phyloP scores from a whole-genome alignment of 2,329 filamentous ascomycete genomes.

The Diaporthe citrichinensis region DNA sequence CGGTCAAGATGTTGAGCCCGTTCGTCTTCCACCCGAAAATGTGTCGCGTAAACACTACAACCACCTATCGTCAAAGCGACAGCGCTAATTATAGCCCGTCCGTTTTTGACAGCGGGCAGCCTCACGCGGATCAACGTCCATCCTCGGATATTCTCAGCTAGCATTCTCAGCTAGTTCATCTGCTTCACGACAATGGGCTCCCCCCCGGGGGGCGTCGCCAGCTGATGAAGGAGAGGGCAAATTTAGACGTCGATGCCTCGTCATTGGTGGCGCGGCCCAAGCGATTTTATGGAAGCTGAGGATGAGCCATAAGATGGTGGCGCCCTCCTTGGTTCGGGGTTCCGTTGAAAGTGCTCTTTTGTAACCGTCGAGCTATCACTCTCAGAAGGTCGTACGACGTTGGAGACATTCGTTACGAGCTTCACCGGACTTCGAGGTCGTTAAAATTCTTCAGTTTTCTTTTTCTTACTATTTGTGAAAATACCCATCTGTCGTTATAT shows the following conservation, averaged over 20 bases:
- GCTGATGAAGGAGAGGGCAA: neutral
- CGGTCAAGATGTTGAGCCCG: neutral
- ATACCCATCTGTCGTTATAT: neutral
- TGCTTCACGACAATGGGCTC: neutral
- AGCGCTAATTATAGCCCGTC: neutral
- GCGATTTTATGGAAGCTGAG: neutral
- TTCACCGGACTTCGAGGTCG: neutral
- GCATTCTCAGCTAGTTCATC: neutral
- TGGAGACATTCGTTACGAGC: neutral
- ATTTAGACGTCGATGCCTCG: neutral
- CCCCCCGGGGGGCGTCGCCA: neutral
- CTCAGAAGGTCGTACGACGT: neutral
- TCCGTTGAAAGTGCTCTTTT: neutral
- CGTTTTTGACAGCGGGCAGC: neutral
- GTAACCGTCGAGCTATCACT: constrained; percentile 1
- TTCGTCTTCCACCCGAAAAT: too few species aligned
- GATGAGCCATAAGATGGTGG: neutral
- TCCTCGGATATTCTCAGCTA: too few species aligned
- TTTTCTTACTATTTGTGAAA: neutral
- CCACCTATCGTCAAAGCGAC: neutral
- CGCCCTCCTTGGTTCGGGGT: neutral
- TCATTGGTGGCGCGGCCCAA: neutral
- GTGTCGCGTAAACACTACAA: constrained; percentile 8
- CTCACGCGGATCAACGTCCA: neutral
- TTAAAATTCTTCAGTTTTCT: neutral